A percentile compares a stretch with the other conserved stretches of the same genome.
Evolutionary conservation across 2,329 filamentous ascomycete species (phyloP).

Genomic region (Penicillium sp.): DNA sequence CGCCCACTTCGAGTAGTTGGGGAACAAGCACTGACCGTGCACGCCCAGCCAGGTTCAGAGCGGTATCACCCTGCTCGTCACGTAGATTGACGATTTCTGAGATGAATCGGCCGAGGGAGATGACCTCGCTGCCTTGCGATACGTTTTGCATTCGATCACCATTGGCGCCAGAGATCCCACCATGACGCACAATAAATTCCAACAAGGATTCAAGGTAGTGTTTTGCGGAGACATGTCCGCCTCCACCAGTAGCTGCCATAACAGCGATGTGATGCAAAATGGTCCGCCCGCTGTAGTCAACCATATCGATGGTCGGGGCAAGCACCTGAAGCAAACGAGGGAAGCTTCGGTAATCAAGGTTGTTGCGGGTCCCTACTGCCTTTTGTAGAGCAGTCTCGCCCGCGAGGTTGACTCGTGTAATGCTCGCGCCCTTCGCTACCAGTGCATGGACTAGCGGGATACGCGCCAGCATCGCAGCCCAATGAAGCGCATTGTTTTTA

Average conservation of each 20-base stretch:
- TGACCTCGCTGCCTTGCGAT: constrained; percentile 58
- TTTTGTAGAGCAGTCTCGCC: constrained; percentile 94
- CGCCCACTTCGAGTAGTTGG: constrained; percentile 93
- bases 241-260: constrained; percentile 91
- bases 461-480: constrained; percentile 90
- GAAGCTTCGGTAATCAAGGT: constrained; percentile 86
- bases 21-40: constrained; percentile 97
- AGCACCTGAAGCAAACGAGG: constrained; percentile 87
- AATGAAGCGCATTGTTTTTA: constrained; percentile 84
- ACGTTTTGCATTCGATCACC: constrained; percentile 30
- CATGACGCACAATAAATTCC: constrained; percentile 90
- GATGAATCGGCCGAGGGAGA: constrained; percentile 91
- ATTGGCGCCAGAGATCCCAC: constrained; percentile 55
- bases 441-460: constrained; percentile 79
- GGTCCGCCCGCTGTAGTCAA: constrained; percentile 85
- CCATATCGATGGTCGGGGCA: constrained; percentile 84
- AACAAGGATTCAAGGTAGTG: constrained; percentile 95
- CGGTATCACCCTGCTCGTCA: constrained; percentile 92
- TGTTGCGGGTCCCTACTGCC: constrained; percentile 90
- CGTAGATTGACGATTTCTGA: constrained; percentile 95
- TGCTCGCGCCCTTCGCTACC: constrained; percentile 80
- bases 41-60: constrained; percentile 87
- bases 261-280: constrained; percentile 96
- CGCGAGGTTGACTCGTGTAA: constrained; percentile 81
- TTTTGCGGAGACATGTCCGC: constrained; percentile 79